phyloP scores from a whole-genome alignment of 208 protist species.

The Blastocrithidia nonstop region DNA sequence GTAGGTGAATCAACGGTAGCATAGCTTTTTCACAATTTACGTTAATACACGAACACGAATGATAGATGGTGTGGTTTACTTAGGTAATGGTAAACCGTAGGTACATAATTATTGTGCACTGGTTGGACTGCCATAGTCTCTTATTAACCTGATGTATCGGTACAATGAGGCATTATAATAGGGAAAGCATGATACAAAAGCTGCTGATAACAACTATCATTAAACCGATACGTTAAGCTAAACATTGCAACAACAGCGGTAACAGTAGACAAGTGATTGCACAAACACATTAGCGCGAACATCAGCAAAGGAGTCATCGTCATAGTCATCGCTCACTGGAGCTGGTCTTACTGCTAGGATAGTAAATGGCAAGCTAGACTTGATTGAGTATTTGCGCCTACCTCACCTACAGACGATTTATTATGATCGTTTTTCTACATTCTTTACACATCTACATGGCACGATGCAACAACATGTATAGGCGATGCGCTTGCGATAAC shows the following conservation, averaged over 20 bases:
- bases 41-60: constrained; percentile 36
- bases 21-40: constrained; percentile 41
- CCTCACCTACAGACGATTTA: constrained; percentile 59
- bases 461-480: constrained; percentile 31
- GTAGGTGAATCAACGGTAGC: neutral
- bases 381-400: constrained; percentile 58
- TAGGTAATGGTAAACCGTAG: constrained; percentile 56
- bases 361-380: constrained; percentile 30
- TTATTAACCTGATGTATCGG: constrained; percentile 67
- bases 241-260: neutral
- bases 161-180: constrained; percentile 37
- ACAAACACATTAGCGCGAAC: neutral
- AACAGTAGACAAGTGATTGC: neutral
- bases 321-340: too few relatives aligned
- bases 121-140: constrained; percentile 65
- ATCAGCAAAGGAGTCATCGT: too few relatives aligned
- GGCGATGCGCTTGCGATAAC: constrained; percentile 17
- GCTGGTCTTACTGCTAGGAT: constrained; percentile 20
- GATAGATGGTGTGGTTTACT: constrained; percentile 70
- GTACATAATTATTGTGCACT: constrained; percentile 64
- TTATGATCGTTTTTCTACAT: constrained; percentile 45
- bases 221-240: neutral
- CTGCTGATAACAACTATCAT: neutral
- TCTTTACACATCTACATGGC: constrained; percentile 46
- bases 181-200: neutral